A percentile compares a stretch with the other conserved stretches of the same genome.
Evolutionary conservation across 306 rosid species (phyloP).

Genomic region (Quercus rubra): DNA sequence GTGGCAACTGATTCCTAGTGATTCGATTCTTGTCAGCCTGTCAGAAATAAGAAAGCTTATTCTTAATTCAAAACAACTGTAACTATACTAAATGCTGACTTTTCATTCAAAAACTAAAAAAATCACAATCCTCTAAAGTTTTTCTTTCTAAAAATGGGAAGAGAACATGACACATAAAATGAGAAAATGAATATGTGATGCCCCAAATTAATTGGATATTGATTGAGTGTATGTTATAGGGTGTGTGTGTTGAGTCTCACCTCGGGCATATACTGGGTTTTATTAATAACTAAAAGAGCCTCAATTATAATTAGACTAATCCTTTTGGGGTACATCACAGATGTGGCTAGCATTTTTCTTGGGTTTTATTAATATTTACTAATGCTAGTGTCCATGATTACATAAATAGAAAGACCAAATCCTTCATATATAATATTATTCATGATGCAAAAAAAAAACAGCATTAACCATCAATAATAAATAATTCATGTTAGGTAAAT

Average conservation of each 20-base stretch:
- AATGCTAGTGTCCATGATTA: neutral
- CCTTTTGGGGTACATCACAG: no score
- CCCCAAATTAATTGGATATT: no score
- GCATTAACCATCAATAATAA: neutral
- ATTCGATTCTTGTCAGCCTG: slow-evolving; percentile 82
- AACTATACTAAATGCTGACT: slow-evolving; percentile 7
- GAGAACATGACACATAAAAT: neutral
- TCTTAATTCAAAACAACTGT: slow-evolving; percentile 18
- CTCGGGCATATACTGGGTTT: no score
- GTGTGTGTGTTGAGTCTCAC: no score
- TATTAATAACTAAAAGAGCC: no score
- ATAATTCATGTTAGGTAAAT: neutral
- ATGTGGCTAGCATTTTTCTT: no score
- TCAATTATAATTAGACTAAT: no score
- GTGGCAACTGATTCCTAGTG: slow-evolving; percentile 71
- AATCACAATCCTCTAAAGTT: neutral
- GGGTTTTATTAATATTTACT: neutral
- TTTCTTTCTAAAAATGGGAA: neutral
- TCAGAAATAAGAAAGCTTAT: slow-evolving; percentile 18
- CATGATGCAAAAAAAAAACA: neutral
- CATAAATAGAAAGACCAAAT: neutral
- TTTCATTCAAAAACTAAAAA: neutral
- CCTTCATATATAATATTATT: neutral
- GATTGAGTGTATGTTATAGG: no score
- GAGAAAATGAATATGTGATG: neutral